phyloP scores from a whole-genome alignment of 306 rosid genomes.

The Spatholobus suberectus region DNA sequence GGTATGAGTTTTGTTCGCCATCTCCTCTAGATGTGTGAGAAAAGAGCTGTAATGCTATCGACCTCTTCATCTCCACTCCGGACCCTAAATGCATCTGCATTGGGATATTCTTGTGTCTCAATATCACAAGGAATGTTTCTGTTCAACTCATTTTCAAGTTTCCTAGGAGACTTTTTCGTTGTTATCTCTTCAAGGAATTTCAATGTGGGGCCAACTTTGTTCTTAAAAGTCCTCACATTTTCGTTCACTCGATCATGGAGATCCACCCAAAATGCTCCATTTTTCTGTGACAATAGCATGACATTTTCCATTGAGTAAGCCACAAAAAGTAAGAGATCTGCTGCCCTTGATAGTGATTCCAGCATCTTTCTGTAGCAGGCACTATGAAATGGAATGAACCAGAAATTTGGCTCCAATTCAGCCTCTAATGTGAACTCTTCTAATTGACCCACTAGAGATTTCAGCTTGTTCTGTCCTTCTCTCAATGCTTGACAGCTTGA shows the following conservation, averaged over 20 bases:
- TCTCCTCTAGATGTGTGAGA: conserved; percentile 55
- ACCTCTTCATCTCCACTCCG: conserved; percentile 50
- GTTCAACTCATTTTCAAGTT: conserved; percentile 44
- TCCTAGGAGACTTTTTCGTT: conserved; percentile 36
- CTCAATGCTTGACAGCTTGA: conserved; percentile 43
- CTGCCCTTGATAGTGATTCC: conserved; percentile 58
- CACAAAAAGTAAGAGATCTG: conserved; percentile 53
- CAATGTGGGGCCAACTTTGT: conserved; percentile 48
- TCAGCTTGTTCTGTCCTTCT: conserved; percentile 54
- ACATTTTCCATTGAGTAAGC: conserved; percentile 56
- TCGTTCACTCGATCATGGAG: conserved; percentile 42
- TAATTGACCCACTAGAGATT: conserved; percentile 47
- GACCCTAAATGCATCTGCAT: conserved; percentile 35
- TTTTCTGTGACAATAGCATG: conserved; percentile 40
- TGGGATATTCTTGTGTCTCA: conserved; percentile 54
- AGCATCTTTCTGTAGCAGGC: conserved; percentile 57
- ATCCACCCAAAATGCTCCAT: conserved; percentile 4
- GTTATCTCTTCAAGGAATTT: conserved; percentile 47
- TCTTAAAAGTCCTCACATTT: conserved; percentile 53
- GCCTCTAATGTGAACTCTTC: conserved; percentile 65
- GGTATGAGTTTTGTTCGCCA: conserved; percentile 41
- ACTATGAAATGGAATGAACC: conserved; percentile 73
- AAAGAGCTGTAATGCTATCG: conserved; percentile 53
- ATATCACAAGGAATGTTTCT: conserved; percentile 39
- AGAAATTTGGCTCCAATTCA: conserved; percentile 74